phyloP scores from a whole-genome alignment of 352 stramenopile species.

The Plasmopara halstedii region DNA sequence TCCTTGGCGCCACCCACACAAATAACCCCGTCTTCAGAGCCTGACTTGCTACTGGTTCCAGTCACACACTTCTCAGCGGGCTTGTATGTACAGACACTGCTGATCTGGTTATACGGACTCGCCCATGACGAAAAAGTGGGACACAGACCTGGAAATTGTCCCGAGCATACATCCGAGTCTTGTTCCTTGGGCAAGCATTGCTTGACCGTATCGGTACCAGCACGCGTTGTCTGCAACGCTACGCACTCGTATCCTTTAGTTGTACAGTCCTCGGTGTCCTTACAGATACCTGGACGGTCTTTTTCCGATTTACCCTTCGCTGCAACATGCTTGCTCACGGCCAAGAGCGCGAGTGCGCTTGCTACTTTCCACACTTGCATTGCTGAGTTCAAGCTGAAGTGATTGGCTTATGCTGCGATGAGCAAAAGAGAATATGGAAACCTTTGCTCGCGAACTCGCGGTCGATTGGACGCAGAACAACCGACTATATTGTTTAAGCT shows the following conservation, averaged over 20 bases:
- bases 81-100: conserved; percentile 71
- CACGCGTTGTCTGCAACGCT: conserved; percentile 57
- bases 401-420: conserved; percentile 5
- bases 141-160: conserved; percentile 53
- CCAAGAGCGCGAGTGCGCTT: conserved; percentile 24
- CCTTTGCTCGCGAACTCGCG: not conserved
- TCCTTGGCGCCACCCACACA: conserved; percentile 46
- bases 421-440: conserved; percentile 26
- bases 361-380: conserved; percentile 40
- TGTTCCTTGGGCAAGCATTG: conserved; percentile 62
- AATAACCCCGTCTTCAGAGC: conserved; percentile 31
- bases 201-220: conserved; percentile 51
- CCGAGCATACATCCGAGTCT: conserved; percentile 53
- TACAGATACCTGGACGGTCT: conserved; percentile 41
- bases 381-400: conserved; percentile 8
- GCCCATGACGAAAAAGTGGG: conserved; percentile 63
- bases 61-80: conserved; percentile 55
- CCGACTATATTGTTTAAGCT: conserved; percentile 13
- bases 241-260: conserved; percentile 54
- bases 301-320: conserved; percentile 17
- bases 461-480: conserved; percentile 15
- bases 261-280: conserved; percentile 48
- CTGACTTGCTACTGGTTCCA: conserved; percentile 36
- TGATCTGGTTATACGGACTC: conserved; percentile 64
- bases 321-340: conserved; percentile 25